Base-by-base conservation (phyloP, 345 rosid species). In the Clausena lansium region DNA sequence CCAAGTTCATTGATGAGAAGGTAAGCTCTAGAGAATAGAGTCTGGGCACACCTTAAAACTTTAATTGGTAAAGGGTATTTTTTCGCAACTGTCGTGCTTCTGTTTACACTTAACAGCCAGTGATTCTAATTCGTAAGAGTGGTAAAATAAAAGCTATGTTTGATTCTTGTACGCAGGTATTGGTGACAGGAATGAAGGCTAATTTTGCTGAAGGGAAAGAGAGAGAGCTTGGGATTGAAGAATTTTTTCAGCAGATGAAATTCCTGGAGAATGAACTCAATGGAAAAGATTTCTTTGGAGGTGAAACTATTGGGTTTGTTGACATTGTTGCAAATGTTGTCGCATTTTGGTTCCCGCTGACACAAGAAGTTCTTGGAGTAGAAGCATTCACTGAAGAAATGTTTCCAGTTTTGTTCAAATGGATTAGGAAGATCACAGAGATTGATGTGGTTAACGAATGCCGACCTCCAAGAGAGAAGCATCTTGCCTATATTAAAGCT, bases 1-100 rank as follows among this genome's bases (percentile, higher is more conserved):
- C 83, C 7, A 80, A 77, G 13, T 75, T 81, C 77, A 69, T 79
- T 2, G 89, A 82, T 60, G 82, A 80, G 20, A 81, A 82, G 84
- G 86, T 76, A 78, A 17, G 57, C 7, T 6, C 33, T 27, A 14
- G 2, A 60, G 32, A 19, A 13, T 9, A 9, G 11, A 59, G 14
- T 25, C 11, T 20, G 30, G 32, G 3, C 7, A 7, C 32, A 20
- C 7, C 17, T 62, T 30, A 14, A 14, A 5, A 6, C 33, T 14
- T 0, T 27, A 30, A 2, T 45, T 3, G 50, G 50, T 45, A 45
- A 14, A 45, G 5, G 17, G 50, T 45, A 3, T 13, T 45, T 41
- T 45, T 45, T 41, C n/a, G 50, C 10, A 45, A 45, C 50, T 9
- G 50, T 45, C 17, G 50, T 13, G 50, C 11, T 13, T 13, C 50